phyloP scores from a whole-genome alignment of 371 early-diverging fungal species.

The Capniomyces stellatus region DNA sequence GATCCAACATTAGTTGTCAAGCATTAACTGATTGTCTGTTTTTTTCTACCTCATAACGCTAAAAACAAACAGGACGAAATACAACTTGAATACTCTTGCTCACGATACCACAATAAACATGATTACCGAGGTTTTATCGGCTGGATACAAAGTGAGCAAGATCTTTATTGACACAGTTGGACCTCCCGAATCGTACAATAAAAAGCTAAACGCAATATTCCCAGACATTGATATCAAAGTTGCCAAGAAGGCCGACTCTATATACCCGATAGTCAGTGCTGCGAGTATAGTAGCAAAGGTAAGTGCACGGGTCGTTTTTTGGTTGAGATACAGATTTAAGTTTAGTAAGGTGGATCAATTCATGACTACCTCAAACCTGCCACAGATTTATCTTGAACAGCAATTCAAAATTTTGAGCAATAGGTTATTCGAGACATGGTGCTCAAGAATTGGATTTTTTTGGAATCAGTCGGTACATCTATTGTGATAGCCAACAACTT shows the following conservation, averaged over 20 bases:
- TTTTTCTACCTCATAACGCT: not conserved
- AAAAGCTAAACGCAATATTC: constrained; percentile 49
- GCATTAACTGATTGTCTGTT: too few relatives aligned
- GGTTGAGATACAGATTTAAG: too few relatives aligned
- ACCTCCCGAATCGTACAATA: constrained; percentile 64
- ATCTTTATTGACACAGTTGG: constrained; percentile 98
- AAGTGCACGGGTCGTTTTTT: constrained; percentile 25
- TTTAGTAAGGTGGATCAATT: too few relatives aligned
- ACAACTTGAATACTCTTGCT: constrained; percentile 89
- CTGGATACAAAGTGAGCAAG: constrained; percentile 46
- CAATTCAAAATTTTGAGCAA: too few relatives aligned
- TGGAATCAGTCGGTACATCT: constrained; percentile 33
- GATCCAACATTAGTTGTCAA: too few relatives aligned
- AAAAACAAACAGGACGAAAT: constrained; percentile 38
- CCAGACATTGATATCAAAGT: constrained; percentile 65
- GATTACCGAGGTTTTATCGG: constrained; percentile 40
- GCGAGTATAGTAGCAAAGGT: constrained; percentile 97
- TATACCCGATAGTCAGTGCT: constrained; percentile 93
- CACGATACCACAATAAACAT: constrained; percentile 82
- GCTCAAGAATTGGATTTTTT: constrained; percentile 64
- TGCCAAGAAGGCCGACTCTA: constrained; percentile 90
- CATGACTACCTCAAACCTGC: too few relatives aligned
- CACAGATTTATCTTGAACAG: too few relatives aligned
- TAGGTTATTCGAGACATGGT: constrained; percentile 75
- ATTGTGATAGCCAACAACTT: constrained; percentile 32